Percentiles rank a stretch among this genome's conserved stretches.
Evolutionary conservation across 805 yeast species (phyloP).

Genomic region (Saccharomycopsis lassenensis): DNA sequence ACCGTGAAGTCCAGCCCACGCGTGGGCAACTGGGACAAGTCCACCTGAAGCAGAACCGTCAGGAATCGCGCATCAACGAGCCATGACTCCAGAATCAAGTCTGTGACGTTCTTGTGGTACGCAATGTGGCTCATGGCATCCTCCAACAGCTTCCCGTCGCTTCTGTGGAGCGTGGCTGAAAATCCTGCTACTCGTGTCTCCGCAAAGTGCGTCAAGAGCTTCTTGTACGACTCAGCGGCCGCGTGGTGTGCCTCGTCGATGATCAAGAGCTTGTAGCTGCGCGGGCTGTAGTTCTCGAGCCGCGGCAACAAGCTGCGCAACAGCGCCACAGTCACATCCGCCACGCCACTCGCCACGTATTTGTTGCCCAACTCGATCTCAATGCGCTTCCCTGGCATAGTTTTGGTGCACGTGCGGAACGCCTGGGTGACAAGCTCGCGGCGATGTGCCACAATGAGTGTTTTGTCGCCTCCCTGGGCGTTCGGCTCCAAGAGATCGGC

Average conservation of each 20-base stretch:
- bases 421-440: conserved; percentile 74
- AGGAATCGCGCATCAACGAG: conserved; percentile 60
- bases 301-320: conserved; percentile 61
- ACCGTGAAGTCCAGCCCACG: conserved; percentile 43
- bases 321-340: conserved; percentile 68
- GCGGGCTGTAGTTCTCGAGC: conserved; percentile 37
- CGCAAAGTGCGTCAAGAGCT: conserved; percentile 49
- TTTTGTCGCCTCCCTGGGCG: conserved; percentile 19
- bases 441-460: conserved; percentile 67
- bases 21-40: conserved; percentile 14
- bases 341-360: conserved; percentile 29
- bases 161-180: conserved; percentile 76
- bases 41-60: conserved; percentile 29
- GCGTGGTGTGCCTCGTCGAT: conserved; percentile 94
- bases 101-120: conserved; percentile 50
- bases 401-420: conserved; percentile 31
- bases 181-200: conserved; percentile 56
- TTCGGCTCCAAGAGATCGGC: conserved; percentile 28
- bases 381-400: conserved; percentile 42
- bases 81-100: conserved; percentile 60
- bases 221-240: conserved; percentile 55
- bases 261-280: conserved; percentile 55
- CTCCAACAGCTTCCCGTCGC: conserved; percentile 54
- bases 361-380: conserved; percentile 60
- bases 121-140: conserved; percentile 62